Conservation (phyloP, 192 early-diverging fungal species). For the Coemansia aciculifera region DNA sequence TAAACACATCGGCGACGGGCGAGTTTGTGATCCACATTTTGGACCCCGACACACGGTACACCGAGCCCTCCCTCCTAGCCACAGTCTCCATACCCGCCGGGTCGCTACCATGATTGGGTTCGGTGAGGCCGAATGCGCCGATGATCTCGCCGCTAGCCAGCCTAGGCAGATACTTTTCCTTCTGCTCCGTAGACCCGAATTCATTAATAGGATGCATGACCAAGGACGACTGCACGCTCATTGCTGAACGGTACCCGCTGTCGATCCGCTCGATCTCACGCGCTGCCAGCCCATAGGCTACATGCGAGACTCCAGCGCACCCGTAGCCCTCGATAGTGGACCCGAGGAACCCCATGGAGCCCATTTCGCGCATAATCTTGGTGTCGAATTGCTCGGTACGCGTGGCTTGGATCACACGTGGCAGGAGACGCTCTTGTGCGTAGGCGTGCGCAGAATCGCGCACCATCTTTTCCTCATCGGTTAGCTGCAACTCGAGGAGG, state of each 20-base stretch:
- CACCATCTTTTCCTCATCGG: conserved; percentile 85
- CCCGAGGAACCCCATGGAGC: conserved; percentile 88
- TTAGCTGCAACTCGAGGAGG: conserved; percentile 78
- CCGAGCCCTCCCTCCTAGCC: conserved; percentile 69
- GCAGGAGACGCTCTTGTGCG: conserved; percentile 85
- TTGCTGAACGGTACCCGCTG: conserved; percentile 94
- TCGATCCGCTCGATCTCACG: conserved; percentile 97
- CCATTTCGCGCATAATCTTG: conserved; percentile 92
- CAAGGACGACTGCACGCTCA: conserved; percentile 98
- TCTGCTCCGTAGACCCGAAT: conserved; percentile 86
- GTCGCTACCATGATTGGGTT: conserved; percentile 97
- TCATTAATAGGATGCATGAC: conserved; percentile 99
- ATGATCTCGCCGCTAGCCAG: conserved; percentile 86
- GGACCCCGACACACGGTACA: conserved; percentile 82
- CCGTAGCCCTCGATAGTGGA: conserved; percentile 94
- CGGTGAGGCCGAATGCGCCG: conserved; percentile 94
- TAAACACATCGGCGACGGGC: conserved; percentile 94
- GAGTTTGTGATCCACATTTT: conserved; percentile 99
- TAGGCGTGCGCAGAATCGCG: conserved; percentile 84
- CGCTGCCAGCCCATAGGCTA: conserved; percentile 94
- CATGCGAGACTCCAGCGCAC: conserved; percentile 95
- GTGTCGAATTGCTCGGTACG: conserved; percentile 87
- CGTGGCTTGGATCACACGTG: conserved; percentile 82
- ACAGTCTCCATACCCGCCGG: conserved; percentile 91
- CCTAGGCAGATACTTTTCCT: conserved; percentile 86